Evolutionary conservation across 2,329 filamentous ascomycete genomes (phyloP).

Genomic region (Neurospora sp.): DNA sequence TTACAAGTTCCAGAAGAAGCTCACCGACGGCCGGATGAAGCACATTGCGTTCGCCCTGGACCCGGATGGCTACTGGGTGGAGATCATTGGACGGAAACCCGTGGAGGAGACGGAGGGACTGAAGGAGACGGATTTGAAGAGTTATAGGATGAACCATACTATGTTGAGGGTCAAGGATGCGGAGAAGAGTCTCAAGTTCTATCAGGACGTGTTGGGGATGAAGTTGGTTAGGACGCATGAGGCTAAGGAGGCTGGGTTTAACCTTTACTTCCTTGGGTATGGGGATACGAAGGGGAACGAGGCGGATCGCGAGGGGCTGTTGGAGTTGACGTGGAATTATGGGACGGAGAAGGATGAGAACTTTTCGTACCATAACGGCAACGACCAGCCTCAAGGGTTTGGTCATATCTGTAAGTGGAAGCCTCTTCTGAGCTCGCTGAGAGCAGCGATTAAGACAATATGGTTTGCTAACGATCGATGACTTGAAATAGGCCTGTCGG

Average conservation of each 20-base stretch:
- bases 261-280: constrained; percentile 89
- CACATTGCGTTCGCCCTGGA: constrained; percentile 86
- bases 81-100: constrained; percentile 65
- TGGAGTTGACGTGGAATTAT: constrained; percentile 83
- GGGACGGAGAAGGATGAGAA: constrained; percentile 75
- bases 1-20: constrained; percentile 91
- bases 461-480: not conserved
- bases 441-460: too few species aligned
- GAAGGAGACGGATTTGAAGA: constrained; percentile 60
- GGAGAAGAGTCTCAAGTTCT: constrained; percentile 66
- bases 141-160: constrained; percentile 80
- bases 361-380: constrained; percentile 89
- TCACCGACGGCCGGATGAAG: constrained; percentile 78
- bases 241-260: constrained; percentile 64
- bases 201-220: constrained; percentile 87
- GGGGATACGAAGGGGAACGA: constrained; percentile 44
- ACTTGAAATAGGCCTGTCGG: constrained; percentile 50
- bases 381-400: constrained; percentile 84
- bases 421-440: not conserved
- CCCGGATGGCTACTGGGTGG: constrained; percentile 81
- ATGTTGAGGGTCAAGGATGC: constrained; percentile 91
- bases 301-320: constrained; percentile 66
- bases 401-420: constrained; percentile 71
- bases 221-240: constrained; percentile 64
- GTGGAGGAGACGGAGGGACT: constrained; percentile 63